Percentiles rank a stretch among this genome's conserved stretches.
Conservation (phyloP, 441 rosid genomes). For the Capsella rubella region DNA sequence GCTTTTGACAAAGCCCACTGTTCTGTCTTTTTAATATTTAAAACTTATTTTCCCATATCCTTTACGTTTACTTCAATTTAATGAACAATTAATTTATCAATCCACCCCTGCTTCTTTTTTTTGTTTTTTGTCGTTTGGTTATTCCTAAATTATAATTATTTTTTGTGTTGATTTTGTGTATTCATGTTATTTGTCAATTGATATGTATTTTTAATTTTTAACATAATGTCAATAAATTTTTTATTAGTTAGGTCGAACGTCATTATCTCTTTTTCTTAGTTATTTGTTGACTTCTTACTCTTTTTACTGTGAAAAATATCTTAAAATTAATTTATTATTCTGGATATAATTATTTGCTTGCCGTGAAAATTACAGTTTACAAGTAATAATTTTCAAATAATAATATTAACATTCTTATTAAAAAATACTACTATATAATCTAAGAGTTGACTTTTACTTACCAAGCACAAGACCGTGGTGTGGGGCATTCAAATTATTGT, state of each 20-base stretch:
- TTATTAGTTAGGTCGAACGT: conserved; percentile 30
- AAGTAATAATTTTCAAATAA: no score
- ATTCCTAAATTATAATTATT: neutral
- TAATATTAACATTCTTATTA: no score
- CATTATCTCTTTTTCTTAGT: conserved; percentile 1
- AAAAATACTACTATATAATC: no score
- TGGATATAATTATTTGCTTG: no score
- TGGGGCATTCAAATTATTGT: neutral
- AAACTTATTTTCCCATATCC: conserved; percentile 6
- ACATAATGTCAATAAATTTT: conserved; percentile 5
- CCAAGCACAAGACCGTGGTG: neutral
- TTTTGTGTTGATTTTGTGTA: conserved; percentile 16
- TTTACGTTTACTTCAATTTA: conserved; percentile 28
- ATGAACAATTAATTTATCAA: conserved; percentile 4
- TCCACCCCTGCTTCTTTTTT: neutral
- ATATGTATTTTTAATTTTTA: neutral
- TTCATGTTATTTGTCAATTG: conserved; percentile 8
- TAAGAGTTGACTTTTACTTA: no score
- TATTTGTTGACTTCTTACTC: conserved; percentile 17
- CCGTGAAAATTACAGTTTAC: no score
- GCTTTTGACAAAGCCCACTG: conserved; percentile 40
- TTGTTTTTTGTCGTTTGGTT: conserved; percentile 2
- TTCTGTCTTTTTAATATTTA: conserved; percentile 15
- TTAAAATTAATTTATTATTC: neutral
- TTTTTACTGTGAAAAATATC: neutral